Base-by-base conservation (phyloP, 2,329 filamentous ascomycete genomes). In the Endothia cerciana region DNA sequence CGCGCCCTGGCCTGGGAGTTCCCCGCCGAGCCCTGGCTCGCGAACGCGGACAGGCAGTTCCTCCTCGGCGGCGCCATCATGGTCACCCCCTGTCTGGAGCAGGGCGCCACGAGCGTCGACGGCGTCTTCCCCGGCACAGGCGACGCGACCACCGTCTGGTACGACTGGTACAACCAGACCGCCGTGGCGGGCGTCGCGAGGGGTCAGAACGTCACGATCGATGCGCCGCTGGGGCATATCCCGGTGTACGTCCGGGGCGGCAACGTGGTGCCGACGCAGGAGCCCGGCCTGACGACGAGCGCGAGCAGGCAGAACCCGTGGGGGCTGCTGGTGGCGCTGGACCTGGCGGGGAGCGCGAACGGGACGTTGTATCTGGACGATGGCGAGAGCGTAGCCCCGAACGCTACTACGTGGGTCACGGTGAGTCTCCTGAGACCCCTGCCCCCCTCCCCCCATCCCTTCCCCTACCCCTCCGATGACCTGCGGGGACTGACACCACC, bases 111-210 rank as follows among this genome's bases (percentile, higher is more conserved):
- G 0, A 83, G 81, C 1, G 89, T 92, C 8, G 78, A 85, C 33
- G 90, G 88, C 36, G 85, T 92, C 3, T 93, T 93, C 75, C 91
- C 91, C 0, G 90, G 90, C 7, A 75, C 87, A 1, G 81, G 82
- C 1, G 76, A 82, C 0, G 87, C 81, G 0, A 15, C 30, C 2
- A 85, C 86, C 49, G 75, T 87, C 2, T 94, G 90, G 88, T 94
- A 93, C 72, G 91, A 94, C 74, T 94, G 90, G 90, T 93, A 93
- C 75, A 90, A 84, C n/a, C 85, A 87, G 60, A 82, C 81, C 0
- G 81, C 80, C 0, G 79, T 92, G 11, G 68, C 70, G 1, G 74
- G 72, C 4, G 74, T 78, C 0, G 36, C 66, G 2, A 62, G 72
- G 1, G 79, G 77, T 2, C 71, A 78, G 69, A 80, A 80, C 45